Conservation (phyloP, 345 rosid genomes). For the Populus euphratica region DNA sequence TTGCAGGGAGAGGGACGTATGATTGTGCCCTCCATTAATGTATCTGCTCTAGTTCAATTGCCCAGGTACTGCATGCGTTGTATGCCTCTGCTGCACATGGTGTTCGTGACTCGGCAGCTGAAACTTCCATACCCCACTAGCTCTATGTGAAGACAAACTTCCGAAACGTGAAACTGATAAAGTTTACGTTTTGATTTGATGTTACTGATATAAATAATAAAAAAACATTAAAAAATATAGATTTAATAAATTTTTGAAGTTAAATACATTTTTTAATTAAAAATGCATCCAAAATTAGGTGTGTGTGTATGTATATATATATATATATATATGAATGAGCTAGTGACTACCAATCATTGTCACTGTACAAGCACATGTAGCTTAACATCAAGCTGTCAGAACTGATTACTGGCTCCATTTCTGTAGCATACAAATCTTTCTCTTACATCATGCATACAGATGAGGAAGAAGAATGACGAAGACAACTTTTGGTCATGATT, state of each 20-base stretch:
- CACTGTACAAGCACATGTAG: not conserved
- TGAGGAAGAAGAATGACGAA: too few relatives aligned
- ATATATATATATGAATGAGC: too few relatives aligned
- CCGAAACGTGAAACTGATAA: not conserved
- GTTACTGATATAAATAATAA: too few relatives aligned
- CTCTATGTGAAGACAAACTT: not conserved
- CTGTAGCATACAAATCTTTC: not conserved
- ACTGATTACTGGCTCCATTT: not conserved
- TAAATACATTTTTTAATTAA: too few relatives aligned
- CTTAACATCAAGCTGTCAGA: not conserved
- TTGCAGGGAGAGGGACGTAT: not conserved
- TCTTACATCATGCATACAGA: too few relatives aligned
- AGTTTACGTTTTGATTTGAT: too few relatives aligned
- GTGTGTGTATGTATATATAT: too few relatives aligned
- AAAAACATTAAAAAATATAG: too few relatives aligned
- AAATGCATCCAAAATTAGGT: too few relatives aligned
- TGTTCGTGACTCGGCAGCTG: not conserved
- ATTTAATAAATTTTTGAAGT: too few relatives aligned
- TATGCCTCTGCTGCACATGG: slow-evolving; percentile 5
- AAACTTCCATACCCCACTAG: not conserved
- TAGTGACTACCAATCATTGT: not conserved
- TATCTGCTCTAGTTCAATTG: not conserved
- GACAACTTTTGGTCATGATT: too few relatives aligned
- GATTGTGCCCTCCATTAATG: not conserved
- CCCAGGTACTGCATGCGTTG: not conserved